These are phyloP conservation scores for Polyporus arcularius DNA, from an alignment of 768 basidiomycete genomes.

Conservation along the genomic window DNA sequence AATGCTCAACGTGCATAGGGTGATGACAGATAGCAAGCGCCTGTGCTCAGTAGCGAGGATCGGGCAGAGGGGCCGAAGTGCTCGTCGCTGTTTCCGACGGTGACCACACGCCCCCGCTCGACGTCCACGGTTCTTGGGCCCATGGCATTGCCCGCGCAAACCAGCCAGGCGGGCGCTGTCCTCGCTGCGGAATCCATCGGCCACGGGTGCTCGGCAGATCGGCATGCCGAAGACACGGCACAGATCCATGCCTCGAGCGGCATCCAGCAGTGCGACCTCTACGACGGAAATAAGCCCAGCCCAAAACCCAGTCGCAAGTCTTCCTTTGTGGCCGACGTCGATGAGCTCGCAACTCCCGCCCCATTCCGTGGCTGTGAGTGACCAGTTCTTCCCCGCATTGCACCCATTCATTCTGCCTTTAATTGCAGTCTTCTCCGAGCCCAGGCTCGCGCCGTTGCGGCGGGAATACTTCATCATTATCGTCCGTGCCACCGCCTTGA, in stretches of 20 bases:
- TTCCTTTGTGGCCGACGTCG: slow-evolving; percentile 13
- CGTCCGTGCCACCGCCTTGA: slow-evolving; percentile 30
- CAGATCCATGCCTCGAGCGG: slow-evolving; percentile 12
- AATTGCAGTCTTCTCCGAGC: slow-evolving; percentile 25
- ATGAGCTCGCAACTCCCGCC: not conserved
- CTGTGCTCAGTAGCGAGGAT: no score
- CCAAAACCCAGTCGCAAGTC: slow-evolving; percentile 16
- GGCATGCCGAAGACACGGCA: slow-evolving; percentile 18
- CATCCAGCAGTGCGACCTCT: slow-evolving; percentile 12
- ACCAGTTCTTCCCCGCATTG: not conserved
- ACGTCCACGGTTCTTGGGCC: not conserved
- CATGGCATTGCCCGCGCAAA: slow-evolving; percentile 11
- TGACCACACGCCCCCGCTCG: slow-evolving; percentile 1
- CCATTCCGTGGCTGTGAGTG: slow-evolving; percentile 10
- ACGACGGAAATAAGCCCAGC: slow-evolving; percentile 8
- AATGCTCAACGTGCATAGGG: no score
- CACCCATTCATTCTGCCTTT: not conserved
- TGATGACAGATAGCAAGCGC: no score
- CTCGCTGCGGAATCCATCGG: slow-evolving; percentile 13
- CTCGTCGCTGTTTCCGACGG: slow-evolving; percentile 15
- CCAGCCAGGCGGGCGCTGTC: slow-evolving; percentile 16
- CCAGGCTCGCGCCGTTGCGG: slow-evolving; percentile 26
- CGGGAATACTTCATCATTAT: slow-evolving; percentile 35
- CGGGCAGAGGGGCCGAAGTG: slow-evolving; percentile 8
- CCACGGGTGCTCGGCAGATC: slow-evolving; percentile 17